Base-by-base conservation (phyloP, 169 alveolate genomes). In the Plasmodium knowlesi region DNA sequence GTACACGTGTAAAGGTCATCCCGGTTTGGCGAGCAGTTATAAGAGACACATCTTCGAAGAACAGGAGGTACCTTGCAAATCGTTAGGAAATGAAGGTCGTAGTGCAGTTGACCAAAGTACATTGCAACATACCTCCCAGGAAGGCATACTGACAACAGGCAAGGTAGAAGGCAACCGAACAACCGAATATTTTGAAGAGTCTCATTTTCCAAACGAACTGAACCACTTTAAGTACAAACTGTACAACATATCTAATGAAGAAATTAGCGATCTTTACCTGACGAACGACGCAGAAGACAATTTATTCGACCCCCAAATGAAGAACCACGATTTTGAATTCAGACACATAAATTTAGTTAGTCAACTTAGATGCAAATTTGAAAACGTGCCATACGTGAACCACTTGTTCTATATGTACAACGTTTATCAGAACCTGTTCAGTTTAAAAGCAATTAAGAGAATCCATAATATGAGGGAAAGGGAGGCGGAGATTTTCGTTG, bases 371-470 rank as follows among this genome's bases (percentile, higher is more conserved):
- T 86, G 80, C n/a, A 50, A 86, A 76, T 86, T 50, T 43, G 93
- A 76, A 25, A 12, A 32, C 2, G 39, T 86, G n/a, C 93, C 93
- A 0, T 86, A 19, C 67, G 46, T 76, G 14, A 86, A 86, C 25
- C 93, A 86, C 70, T 50, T 86, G 25, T 86, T 74, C 74, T 86
- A 86, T 54, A 16, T 74, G 28, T 76, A 86, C 71, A 74, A 86
- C 19, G 25, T 76, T 6, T 86, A 86, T 34, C 67, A 83, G 16
- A 74, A 74, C 3, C 28, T 86, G 1, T 86, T 86, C 67, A 86
- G 43, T 37, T 32, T 86, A 14, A 86, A 76, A 16, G 82, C 22
- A 37, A 86, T 86, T 6, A 86, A 86, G 70, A 6, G 30, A 4
- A 86, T 86, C 5, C 93, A 86, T 54, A 39, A 86, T 34, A 43